These are phyloP conservation scores for Ceratocystiopsis sp. DNA, from an alignment of 2,329 filamentous ascomycete genomes.

Conservation along the genomic window DNA sequence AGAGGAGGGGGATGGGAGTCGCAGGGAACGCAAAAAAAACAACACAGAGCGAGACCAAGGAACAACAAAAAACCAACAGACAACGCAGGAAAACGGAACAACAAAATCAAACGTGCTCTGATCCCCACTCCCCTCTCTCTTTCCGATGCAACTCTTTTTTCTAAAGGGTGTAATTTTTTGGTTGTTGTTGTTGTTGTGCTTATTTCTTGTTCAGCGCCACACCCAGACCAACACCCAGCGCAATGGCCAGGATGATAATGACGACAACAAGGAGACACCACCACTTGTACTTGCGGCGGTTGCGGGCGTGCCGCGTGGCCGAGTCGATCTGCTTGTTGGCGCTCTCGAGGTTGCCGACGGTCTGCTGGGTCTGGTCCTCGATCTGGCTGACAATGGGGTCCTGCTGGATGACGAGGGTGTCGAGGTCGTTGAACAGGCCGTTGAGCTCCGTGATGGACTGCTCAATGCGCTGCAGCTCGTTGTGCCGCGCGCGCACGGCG, in stretches of 20 bases:
- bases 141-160: background rate
- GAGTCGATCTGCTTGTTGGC: slow-evolving; percentile 53
- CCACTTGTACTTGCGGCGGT: slow-evolving; percentile 65
- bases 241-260: slow-evolving; percentile 39
- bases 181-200: background rate
- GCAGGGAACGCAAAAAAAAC: background rate
- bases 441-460: slow-evolving; percentile 54
- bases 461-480: slow-evolving; percentile 69
- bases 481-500: slow-evolving; percentile 66
- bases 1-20: background rate
- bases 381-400: slow-evolving; percentile 44
- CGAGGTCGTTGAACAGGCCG: slow-evolving; percentile 56
- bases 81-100: background rate
- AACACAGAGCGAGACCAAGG: background rate
- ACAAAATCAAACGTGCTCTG: background rate
- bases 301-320: slow-evolving; percentile 49
- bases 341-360: slow-evolving; percentile 47
- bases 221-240: slow-evolving; percentile 36
- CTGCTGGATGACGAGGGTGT: slow-evolving; percentile 56
- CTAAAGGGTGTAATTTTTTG: background rate
- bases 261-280: slow-evolving; percentile 49
- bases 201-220: slow-evolving; percentile 19
- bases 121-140: background rate
- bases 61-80: background rate
- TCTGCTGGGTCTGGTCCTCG: slow-evolving; percentile 48